These are phyloP conservation scores for Murraya koenigii DNA, from an alignment of 345 rosid genomes.

Conservation along the genomic window DNA sequence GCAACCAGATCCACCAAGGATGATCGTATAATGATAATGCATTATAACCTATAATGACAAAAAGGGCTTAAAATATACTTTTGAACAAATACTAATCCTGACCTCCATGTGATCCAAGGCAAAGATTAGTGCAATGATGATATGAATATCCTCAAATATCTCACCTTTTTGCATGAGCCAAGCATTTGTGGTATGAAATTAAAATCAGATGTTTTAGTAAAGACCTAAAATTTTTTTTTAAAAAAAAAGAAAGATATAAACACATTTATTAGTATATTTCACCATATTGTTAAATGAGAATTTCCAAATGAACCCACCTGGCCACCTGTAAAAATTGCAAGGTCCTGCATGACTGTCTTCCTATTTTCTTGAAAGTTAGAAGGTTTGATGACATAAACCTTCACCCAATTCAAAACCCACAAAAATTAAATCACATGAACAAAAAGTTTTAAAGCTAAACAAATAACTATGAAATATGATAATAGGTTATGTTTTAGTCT, in stretches of 20 bases:
- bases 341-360: conserved; percentile 41
- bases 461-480: too few species aligned
- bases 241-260: not conserved
- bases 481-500: too few species aligned
- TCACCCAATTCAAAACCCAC: too few species aligned
- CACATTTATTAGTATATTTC: too few species aligned
- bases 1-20: conserved; percentile 43
- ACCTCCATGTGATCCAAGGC: not conserved
- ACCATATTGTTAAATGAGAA: not conserved
- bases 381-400: too few species aligned
- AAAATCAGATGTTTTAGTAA: conserved; percentile 33
- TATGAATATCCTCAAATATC: too few species aligned
- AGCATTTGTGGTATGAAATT: conserved; percentile 38
- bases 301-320: conserved; percentile 22
- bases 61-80: not conserved
- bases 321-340: conserved; percentile 46
- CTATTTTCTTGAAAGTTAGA: conserved; percentile 27
- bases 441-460: too few species aligned
- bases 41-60: conserved; percentile 21
- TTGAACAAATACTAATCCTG: not conserved
- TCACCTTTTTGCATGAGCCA: conserved; percentile 48
- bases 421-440: too few species aligned
- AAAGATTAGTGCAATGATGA: not conserved
- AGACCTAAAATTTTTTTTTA: too few species aligned
- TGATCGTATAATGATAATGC: conserved; percentile 36